These are phyloP conservation scores for Polychaeton citri DNA, from an alignment of 2,329 filamentous ascomycete genomes.

Conservation along the genomic window DNA sequence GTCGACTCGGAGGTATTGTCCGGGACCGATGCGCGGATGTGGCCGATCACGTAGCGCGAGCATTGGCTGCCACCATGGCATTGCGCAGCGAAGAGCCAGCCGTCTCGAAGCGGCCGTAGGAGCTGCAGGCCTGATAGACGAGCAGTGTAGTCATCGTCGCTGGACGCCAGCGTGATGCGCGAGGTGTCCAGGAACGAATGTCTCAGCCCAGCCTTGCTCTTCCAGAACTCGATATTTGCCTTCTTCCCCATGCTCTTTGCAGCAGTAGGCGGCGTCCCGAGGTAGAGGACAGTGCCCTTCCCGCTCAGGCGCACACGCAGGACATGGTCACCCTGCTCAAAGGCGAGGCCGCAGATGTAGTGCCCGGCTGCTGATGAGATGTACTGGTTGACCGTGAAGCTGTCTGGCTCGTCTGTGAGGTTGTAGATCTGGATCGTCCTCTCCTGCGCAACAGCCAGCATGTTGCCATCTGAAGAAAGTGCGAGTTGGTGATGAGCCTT, in stretches of 20 bases:
- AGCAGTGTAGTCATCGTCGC: constrained; percentile 1
- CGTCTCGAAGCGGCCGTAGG: constrained; percentile 13
- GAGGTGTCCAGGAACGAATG: constrained; percentile 19
- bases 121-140: constrained; percentile 18
- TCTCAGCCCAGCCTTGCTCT: constrained; percentile 17
- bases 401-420: constrained; percentile 14
- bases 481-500: constrained; percentile 18
- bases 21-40: constrained; percentile 11
- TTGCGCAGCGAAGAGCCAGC: constrained; percentile 19
- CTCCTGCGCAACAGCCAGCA: constrained; percentile 22
- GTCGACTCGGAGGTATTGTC: constrained; percentile 4
- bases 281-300: constrained; percentile 21
- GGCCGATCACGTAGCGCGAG: constrained; percentile 17
- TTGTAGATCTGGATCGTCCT: constrained; percentile 23
- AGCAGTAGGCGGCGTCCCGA: constrained; percentile 15
- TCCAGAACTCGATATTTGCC: constrained; percentile 19
- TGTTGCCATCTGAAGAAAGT: constrained; percentile 16
- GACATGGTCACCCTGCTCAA: constrained; percentile 19
- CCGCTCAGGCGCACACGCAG: constrained; percentile 20
- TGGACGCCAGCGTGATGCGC: constrained; percentile 5
- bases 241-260: constrained; percentile 1
- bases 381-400: constrained; percentile 19
- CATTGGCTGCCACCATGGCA: constrained; percentile 15
- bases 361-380: constrained; percentile 19
- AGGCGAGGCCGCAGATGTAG: constrained; percentile 21